Evolutionary conservation across 2,329 filamentous ascomycete species (phyloP).

Genomic region (Hysterium pulicare): DNA sequence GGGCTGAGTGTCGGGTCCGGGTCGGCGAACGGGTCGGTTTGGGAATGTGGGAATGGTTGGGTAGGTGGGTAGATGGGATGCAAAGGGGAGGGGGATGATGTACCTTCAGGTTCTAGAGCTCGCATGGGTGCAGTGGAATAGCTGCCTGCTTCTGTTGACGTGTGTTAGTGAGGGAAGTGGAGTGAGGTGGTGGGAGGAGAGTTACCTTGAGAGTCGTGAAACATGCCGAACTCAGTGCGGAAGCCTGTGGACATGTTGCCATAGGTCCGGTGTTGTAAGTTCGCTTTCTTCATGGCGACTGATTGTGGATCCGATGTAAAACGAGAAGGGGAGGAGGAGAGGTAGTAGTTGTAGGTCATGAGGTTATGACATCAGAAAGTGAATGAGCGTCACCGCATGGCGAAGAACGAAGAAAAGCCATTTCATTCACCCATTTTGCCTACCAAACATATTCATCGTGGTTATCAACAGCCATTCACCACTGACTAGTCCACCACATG

Average conservation of each 20-base stretch:
- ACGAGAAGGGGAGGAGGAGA: not conserved
- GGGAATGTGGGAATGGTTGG: not conserved
- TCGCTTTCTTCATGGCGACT: not conserved
- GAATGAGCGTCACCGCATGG: not conserved
- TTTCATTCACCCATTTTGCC: not conserved
- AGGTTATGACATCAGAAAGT: not conserved
- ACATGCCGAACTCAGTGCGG: not conserved
- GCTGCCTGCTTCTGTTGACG: not conserved
- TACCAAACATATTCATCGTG: not conserved
- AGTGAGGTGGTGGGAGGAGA: not conserved
- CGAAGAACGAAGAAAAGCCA: not conserved
- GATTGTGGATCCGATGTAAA: not conserved
- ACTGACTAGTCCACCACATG: conserved; percentile 20
- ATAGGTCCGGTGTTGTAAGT: not conserved
- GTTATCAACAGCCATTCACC: too few species aligned
- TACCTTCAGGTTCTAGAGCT: too few species aligned
- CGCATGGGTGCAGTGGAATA: too few species aligned
- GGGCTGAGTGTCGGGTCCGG: not conserved
- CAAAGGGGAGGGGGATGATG: not conserved
- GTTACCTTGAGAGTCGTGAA: not conserved
- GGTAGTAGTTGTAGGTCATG: not conserved
- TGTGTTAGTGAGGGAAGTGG: not conserved
- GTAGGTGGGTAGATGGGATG: not conserved
- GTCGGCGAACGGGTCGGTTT: not conserved
- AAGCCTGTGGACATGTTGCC: not conserved